Evolutionary conservation across 768 basidiomycete species (phyloP).

Genomic region (Lactifluus subvellereus): DNA sequence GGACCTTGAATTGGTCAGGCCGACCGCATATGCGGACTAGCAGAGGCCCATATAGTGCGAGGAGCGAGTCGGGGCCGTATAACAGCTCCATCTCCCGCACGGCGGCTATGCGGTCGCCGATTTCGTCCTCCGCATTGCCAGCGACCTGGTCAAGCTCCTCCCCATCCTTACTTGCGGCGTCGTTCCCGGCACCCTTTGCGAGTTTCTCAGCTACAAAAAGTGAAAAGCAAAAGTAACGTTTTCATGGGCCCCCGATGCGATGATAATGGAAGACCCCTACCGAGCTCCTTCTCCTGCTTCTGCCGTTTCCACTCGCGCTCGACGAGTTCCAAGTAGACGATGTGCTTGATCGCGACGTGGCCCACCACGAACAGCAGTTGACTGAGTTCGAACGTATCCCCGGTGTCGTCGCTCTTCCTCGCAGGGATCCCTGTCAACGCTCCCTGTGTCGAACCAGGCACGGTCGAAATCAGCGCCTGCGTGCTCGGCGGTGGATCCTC

Average conservation of each 20-base stretch:
- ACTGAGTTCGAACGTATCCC: conserved; percentile 82
- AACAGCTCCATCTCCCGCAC: conserved; percentile 85
- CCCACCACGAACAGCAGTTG: conserved; percentile 96
- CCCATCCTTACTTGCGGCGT: conserved; percentile 43
- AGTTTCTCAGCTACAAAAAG: conserved; percentile 52
- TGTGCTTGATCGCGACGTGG: conserved; percentile 96
- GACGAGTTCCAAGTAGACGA: conserved; percentile 91
- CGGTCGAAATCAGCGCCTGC: conserved; percentile 11
- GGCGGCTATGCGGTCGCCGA: conserved; percentile 82
- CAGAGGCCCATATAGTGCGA: conserved; percentile 85
- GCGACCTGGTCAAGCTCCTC: conserved; percentile 97
- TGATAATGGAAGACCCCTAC: conserved; percentile 37
- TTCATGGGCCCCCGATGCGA: neutral
- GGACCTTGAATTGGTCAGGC: conserved; percentile 85
- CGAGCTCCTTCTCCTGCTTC: conserved; percentile 81
- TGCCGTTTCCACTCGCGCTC: conserved; percentile 96
- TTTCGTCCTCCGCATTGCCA: conserved; percentile 97
- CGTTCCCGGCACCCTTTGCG: conserved; percentile 34
- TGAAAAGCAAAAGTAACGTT: neutral
- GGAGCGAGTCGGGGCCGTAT: conserved; percentile 72
- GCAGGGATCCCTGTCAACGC: neutral
- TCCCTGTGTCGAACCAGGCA: conserved; percentile 18
- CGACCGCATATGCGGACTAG: conserved; percentile 86
- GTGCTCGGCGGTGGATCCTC: conserved; percentile 41
- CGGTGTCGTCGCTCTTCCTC: conserved; percentile 44